Base-by-base conservation (phyloP, 139 green algal genomes). In the Bryopsis sp. region DNA sequence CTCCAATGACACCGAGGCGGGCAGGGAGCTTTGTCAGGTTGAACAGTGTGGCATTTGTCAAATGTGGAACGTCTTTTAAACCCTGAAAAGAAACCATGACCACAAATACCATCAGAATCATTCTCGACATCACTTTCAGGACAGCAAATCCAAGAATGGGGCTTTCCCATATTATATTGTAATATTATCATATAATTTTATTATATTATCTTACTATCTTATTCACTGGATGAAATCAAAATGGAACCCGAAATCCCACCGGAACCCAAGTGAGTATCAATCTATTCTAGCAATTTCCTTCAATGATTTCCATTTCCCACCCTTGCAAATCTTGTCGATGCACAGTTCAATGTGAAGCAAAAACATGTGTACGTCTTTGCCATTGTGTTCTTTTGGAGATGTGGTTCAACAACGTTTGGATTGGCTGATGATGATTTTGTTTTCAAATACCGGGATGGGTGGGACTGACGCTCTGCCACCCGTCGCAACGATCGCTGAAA, bases 11-110 rank as follows among this genome's bases (percentile, higher is more conserved):
- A 2, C 36, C 65, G 28, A 72, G 59, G 26, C 65, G 65, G 22
- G 32, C 26, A n/a, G 65, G 65, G 47, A 72, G 65, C 65, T 72
- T 48, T 36, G 65, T 72, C 65, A 64, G 24, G 3, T 72, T 72
- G 65, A 72, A 72, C 47, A 72, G 38, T 2, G 15, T 67, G 4
- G 35, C 43, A 66, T 72, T 72, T 48, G 65, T 72, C 36, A 72
- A 2, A 48, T 65, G 46, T 1, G 65, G 65, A 28, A 72, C 65
- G 28, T 64, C 65, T 48, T 65, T 68, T 22, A 72, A 50, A 29
- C 65, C 65, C 1, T 54, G 43, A 11, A 54, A 54, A 19, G 15
- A 54, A 54, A 19, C 43, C 43, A 54, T 54, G 43, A 54, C 43
- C n/a, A n/a, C n/a, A n/a, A 54, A 54, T 19, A 54, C 15, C 43